Evolutionary conservation across 768 basidiomycete genomes (phyloP), one percentile per base, ranked within the genome.

Genomic region (Daedaleopsis nitida): DNA sequence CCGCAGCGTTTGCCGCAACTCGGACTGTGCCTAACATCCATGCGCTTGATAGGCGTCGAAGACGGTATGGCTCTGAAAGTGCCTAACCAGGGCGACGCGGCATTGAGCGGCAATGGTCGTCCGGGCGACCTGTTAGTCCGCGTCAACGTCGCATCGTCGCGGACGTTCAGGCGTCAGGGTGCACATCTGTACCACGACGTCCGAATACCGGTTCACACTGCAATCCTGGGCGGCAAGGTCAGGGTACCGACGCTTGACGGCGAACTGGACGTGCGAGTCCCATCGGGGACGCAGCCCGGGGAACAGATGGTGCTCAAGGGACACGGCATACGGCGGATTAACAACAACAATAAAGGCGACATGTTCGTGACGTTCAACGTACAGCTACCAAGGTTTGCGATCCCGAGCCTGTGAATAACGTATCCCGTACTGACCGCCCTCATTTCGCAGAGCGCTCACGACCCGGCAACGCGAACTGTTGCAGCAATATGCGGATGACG

Each of bases 301-400:
- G 94, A 98, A 77, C 95, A 98, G 74, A 96, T 96, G 86, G 92
- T 97, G 21, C 76, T 99, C 69, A 91, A 90, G 76, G 87, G 88
- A 43, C 86, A 92, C 55, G 97, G 97, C 34, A 86, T 98, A 13
- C 73, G 83, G 48, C 80, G 85, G 23, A 80, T 90, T 8, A 81
- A 82, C 69, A 76, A 77, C 52, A 76, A 81, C 44, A 83, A 82
- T 64, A 86, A 82, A 63, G 92, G 96, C 39, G 94, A 97, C 73
- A 77, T 98, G 55, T 91, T 94, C 68, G 92, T 99, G 56, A 84
- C 86, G 44, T 98, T 98, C 78, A 83, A 81, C 38, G 83, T 98
- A 38, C 84, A 90, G 67, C 82, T 99, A 65, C 97, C 97, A 27
- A 89, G 96, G 97, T 94, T 69, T 76, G 87, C 76, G 50, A 55